A percentile compares a stretch with the other conserved stretches of the same genome.
phyloP scores from a whole-genome alignment of 345 rosid species.

The Luvunga scandens region DNA sequence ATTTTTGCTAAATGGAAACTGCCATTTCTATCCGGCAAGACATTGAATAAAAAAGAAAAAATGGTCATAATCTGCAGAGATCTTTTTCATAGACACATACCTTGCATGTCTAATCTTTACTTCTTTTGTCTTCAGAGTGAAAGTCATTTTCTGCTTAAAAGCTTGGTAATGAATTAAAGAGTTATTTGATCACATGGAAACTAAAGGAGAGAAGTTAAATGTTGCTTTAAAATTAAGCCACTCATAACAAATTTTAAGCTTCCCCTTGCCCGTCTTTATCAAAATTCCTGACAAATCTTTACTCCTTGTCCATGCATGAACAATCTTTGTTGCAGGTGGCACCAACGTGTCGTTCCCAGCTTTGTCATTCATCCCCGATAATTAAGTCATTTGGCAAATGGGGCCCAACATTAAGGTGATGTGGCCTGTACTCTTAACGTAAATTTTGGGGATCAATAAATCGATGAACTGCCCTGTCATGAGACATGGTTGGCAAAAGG shows the following conservation, averaged over 20 bases:
- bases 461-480: background rate
- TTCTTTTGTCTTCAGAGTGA: too few relatives aligned
- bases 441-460: background rate
- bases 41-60: too few relatives aligned
- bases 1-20: background rate
- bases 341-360: background rate
- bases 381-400: background rate
- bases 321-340: background rate
- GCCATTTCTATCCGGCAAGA: too few relatives aligned
- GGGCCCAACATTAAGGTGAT: background rate
- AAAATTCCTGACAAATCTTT: background rate
- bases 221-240: background rate
- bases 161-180: slow-evolving; percentile 6
- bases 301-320: background rate
- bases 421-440: background rate
- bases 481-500: background rate
- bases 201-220: background rate
- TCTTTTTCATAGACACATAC: too few relatives aligned
- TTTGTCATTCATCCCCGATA: background rate
- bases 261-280: background rate
- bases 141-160: background rate
- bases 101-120: too few relatives aligned
- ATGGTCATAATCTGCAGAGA: too few relatives aligned
- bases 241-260: background rate
- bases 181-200: slow-evolving; percentile 12